Evolutionary conservation across 169 alveolate genomes (phyloP), one percentile per base, ranked within the genome.

Genomic region (Babesia bovis): DNA sequence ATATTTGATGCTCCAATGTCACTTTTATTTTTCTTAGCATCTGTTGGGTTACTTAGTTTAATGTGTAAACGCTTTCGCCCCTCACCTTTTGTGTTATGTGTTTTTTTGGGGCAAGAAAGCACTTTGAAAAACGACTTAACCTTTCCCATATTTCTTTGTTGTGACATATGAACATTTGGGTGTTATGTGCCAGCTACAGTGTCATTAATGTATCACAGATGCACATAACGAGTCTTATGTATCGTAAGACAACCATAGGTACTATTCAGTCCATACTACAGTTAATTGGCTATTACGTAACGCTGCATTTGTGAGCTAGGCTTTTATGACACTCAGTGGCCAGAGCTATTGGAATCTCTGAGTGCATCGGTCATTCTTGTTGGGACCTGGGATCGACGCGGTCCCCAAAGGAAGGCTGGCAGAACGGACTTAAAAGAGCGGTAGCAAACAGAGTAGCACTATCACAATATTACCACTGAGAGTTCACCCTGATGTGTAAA

Each of bases 51-150:
- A 41, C 42, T 19, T 63, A 10, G 5, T n/a, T 15, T 33, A n/a
- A 4, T 30, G 33, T 9, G 30, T 30, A 30, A 28, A 15, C 12
- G 23, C 9, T 12, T 40, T 2, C 9, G 10, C n/a, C 53, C 3
- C 68, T 12, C 58, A 67, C 78, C 58, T 42, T 38, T 67, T 38
- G 33, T 17, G 0, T 32, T 25, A 23, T 49, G 28, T n/a, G 61
- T 12, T n/a, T n/a, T n/a, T 40, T 78, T 78, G 45, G 75, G 65
- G 57, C 87, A 78, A 3, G 57, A 19, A 3, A 78, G 56, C 17
- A 42, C 87, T 33, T 66, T 78, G 51, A 78, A 68, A 52, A 78
- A 78, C 3, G 77, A 52, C 44, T 49, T 59, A 7, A 78, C 67
- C 53, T 78, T 78, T 19, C 69, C 69, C 50, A 45, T 59, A 32